These are phyloP conservation scores for Nicotiana paniculata DNA, from an alignment of 257 asterid species.

Conservation along the genomic window DNA sequence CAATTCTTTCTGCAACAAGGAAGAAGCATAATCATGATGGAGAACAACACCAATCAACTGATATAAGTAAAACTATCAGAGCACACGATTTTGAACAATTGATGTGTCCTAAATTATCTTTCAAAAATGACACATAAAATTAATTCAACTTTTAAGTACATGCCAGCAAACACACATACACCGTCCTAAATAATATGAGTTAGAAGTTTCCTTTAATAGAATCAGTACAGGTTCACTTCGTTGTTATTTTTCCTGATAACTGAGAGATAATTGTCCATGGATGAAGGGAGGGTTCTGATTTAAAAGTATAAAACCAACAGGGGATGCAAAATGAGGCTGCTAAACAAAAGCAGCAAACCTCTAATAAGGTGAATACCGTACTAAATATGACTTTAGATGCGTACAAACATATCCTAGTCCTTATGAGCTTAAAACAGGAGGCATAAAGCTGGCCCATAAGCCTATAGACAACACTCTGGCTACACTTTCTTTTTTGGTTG, in stretches of 20 bases:
- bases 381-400: neutral
- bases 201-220: neutral
- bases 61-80: neutral
- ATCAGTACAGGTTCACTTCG: neutral
- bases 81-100: neutral
- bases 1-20: constrained; percentile 80
- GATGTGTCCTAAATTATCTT: neutral
- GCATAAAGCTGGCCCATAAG: neutral
- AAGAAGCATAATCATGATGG: constrained; percentile 1
- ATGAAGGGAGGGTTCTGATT: neutral
- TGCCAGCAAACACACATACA: neutral
- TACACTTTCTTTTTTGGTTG: too few species aligned
- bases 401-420: neutral
- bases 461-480: too few species aligned
- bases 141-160: neutral
- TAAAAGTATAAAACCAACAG: neutral
- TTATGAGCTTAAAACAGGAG: neutral
- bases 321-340: neutral
- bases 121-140: neutral
- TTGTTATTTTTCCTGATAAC: neutral
- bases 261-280: neutral
- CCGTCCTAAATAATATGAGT: neutral
- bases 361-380: neutral
- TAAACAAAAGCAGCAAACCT: neutral
- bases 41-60: neutral